Conservation (phyloP, 805 yeast genomes). For the Saturnispora dispora region DNA sequence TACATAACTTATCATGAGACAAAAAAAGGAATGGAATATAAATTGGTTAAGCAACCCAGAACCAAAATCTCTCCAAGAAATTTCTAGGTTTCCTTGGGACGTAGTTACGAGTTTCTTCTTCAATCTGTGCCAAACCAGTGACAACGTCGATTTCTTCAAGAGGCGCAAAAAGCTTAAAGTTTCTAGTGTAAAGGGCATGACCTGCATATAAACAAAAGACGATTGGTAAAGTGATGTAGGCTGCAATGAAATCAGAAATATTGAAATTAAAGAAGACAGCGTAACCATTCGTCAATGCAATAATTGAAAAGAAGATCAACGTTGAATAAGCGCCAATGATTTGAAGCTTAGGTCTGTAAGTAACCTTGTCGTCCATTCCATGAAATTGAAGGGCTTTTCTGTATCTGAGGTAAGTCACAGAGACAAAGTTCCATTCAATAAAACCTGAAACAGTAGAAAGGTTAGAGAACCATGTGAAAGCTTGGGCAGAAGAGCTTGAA, state of each 20-base stretch:
- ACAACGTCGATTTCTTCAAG: slow-evolving; percentile 51
- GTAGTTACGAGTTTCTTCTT: slow-evolving; percentile 37
- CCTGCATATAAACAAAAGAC: slow-evolving; percentile 45
- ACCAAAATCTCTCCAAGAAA: slow-evolving; percentile 40
- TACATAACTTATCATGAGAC: neutral
- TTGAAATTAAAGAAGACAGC: slow-evolving; percentile 45
- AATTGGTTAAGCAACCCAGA: slow-evolving; percentile 31
- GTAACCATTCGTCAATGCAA: slow-evolving; percentile 49
- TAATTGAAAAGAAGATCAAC: slow-evolving; percentile 31
- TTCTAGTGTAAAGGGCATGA: slow-evolving; percentile 42
- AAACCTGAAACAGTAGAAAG: slow-evolving; percentile 62
- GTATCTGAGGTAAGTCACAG: slow-evolving; percentile 50
- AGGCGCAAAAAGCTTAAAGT: slow-evolving; percentile 40
- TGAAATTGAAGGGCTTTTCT: slow-evolving; percentile 54
- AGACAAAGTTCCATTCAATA: slow-evolving; percentile 50
- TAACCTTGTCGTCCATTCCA: slow-evolving; percentile 42
- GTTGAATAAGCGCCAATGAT: slow-evolving; percentile 52
- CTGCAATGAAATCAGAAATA: slow-evolving; percentile 55
- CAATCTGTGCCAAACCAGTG: slow-evolving; percentile 54
- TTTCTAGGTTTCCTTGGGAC: slow-evolving; percentile 29
- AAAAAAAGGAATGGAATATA: neutral
- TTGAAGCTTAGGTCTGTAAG: slow-evolving; percentile 47
- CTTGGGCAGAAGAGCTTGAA: slow-evolving; percentile 44
- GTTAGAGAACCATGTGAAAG: slow-evolving; percentile 62
- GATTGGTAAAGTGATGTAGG: slow-evolving; percentile 53